These are phyloP conservation scores for Ustilago lituana DNA, from an alignment of 1,284 basidiomycete species.

Conservation along the genomic window DNA sequence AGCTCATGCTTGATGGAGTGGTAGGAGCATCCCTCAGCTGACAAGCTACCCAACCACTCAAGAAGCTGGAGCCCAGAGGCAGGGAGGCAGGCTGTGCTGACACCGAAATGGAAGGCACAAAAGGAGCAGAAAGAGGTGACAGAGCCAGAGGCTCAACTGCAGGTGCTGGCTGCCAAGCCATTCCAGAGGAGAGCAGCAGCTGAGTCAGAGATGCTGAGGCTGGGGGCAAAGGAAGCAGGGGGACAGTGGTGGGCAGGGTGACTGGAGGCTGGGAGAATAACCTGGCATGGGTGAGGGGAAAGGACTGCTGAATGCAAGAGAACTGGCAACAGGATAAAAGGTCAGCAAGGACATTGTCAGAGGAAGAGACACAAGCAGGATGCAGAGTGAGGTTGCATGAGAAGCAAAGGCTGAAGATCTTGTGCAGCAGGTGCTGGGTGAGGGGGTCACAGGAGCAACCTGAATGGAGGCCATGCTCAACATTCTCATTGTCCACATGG, in stretches of 20 bases:
- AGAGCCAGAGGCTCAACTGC: no score
- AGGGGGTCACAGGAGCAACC: background rate
- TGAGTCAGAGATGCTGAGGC: no score
- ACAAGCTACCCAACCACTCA: background rate
- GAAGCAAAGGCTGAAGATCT: constrained; percentile 3
- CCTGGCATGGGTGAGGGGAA: no score
- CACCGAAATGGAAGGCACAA: no score
- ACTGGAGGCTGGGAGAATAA: no score
- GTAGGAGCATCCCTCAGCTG: background rate
- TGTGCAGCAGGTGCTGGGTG: background rate
- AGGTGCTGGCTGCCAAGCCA: no score
- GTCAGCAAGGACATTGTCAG: constrained; percentile 1
- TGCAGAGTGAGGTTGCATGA: background rate
- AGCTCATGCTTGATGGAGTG: constrained; percentile 2
- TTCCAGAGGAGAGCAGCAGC: no score
- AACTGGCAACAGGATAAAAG: background rate
- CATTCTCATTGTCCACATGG: constrained; percentile 1
- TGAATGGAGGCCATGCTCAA: background rate
- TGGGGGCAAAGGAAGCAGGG: no score
- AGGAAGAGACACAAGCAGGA: background rate
- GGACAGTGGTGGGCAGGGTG: no score
- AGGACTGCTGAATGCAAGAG: background rate
- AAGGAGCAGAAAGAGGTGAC: no score
- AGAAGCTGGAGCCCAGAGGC: background rate
- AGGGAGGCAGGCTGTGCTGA: background rate